Conservation (phyloP, 208 protist species). For the Herpetomonas muscarum region DNA sequence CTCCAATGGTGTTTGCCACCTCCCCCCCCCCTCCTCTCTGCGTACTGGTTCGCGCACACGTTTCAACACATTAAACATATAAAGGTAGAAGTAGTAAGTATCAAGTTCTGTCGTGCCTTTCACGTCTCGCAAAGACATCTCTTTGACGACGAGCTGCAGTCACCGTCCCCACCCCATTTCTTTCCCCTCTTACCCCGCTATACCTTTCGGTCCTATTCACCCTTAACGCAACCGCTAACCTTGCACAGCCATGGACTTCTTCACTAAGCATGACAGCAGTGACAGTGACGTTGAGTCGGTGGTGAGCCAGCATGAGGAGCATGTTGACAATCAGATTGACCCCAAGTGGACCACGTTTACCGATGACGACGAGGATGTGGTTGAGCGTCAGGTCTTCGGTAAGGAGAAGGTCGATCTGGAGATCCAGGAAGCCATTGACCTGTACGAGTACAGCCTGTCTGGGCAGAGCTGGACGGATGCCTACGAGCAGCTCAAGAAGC, state of each 20-base stretch:
- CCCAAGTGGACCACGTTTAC: constrained; percentile 73
- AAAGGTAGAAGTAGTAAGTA: too few species aligned
- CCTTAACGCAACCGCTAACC: background rate
- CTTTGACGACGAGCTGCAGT: too few species aligned
- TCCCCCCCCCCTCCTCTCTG: too few species aligned
- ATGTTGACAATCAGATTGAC: constrained; percentile 54
- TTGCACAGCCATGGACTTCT: background rate
- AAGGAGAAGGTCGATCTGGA: constrained; percentile 48
- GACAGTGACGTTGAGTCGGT: constrained; percentile 54
- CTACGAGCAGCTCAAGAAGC: constrained; percentile 20
- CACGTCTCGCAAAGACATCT: too few species aligned
- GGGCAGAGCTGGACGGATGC: constrained; percentile 25
- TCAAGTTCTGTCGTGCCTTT: too few species aligned
- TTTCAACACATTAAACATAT: too few species aligned
- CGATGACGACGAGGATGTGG: constrained; percentile 71
- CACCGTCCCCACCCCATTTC: too few species aligned
- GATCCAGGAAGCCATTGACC: constrained; percentile 46
- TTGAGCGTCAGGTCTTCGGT: constrained; percentile 42
- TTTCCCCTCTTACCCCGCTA: too few species aligned
- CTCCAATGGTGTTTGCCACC: too few species aligned
- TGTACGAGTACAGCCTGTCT: constrained; percentile 45
- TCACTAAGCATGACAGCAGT: constrained; percentile 30
- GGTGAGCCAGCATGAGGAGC: constrained; percentile 41
- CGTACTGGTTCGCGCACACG: too few species aligned
- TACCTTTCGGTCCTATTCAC: too few species aligned